These are phyloP conservation scores for Diaporthe amygdali DNA, from an alignment of 2,329 filamentous ascomycete genomes.

Conservation along the genomic window DNA sequence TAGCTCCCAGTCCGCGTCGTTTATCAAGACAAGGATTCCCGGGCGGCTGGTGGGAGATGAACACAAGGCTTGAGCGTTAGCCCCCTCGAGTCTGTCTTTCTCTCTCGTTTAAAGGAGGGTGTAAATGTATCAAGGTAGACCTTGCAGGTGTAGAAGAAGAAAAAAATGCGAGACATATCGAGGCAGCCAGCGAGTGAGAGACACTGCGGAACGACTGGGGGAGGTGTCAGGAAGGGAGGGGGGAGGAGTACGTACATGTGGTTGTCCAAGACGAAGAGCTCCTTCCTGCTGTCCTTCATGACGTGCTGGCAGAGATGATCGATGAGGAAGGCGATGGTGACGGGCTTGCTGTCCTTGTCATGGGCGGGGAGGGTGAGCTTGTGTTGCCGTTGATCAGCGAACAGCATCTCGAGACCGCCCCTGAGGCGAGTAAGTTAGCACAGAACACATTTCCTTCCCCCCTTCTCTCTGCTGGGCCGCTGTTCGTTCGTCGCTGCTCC, in stretches of 20 bases:
- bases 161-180: constrained; percentile 21
- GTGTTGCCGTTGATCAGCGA: constrained; percentile 80
- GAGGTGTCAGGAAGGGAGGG: neutral
- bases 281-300: constrained; percentile 85
- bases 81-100: neutral
- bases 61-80: constrained; percentile 1
- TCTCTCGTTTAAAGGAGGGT: neutral
- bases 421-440: constrained; percentile 48
- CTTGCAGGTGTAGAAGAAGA: neutral
- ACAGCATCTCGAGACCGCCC: constrained; percentile 93
- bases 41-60: constrained; percentile 68
- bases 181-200: neutral
- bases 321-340: constrained; percentile 79
- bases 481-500: neutral
- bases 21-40: constrained; percentile 94
- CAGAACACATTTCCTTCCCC: neutral
- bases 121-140: neutral
- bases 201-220: neutral
- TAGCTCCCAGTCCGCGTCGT: constrained; percentile 97
- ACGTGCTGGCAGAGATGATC: constrained; percentile 77
- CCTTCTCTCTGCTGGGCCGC: neutral
- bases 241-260: constrained; percentile 72
- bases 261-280: constrained; percentile 86
- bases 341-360: constrained; percentile 62
- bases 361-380: constrained; percentile 69